Conservation (phyloP, 1,139 yeast species). For the Candida freyschussii region DNA sequence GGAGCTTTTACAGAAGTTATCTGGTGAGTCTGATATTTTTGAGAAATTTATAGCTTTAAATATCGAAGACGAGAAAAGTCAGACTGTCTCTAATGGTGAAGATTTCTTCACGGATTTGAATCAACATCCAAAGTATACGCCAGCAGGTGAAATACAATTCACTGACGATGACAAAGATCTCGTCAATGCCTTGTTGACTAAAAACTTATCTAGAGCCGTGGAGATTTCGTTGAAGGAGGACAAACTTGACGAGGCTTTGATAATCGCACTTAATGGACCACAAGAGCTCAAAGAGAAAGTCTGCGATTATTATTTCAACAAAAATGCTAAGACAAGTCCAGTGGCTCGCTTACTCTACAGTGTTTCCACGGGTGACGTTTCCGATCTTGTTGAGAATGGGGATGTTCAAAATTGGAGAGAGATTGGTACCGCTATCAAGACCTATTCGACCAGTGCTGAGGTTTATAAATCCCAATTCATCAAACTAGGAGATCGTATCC, state of each 20-base stretch:
- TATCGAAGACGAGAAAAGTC: slow-evolving; percentile 28
- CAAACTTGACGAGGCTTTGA: slow-evolving; percentile 70
- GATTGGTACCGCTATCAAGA: slow-evolving; percentile 64
- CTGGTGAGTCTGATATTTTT: slow-evolving; percentile 43
- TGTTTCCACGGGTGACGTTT: slow-evolving; percentile 52
- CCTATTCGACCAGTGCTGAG: slow-evolving; percentile 45
- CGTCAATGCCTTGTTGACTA: slow-evolving; percentile 53
- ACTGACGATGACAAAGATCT: slow-evolving; percentile 40
- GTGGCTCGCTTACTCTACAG: slow-evolving; percentile 73
- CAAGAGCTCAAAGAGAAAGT: slow-evolving; percentile 62
- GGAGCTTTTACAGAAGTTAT: slow-evolving; percentile 60
- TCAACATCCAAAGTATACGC: slow-evolving; percentile 28
- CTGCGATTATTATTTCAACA: slow-evolving; percentile 62
- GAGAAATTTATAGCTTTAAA: slow-evolving; percentile 33
- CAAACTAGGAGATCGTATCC: slow-evolving; percentile 69
- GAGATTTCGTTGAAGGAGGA: slow-evolving; percentile 59
- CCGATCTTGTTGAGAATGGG: slow-evolving; percentile 75
- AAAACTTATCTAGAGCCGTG: slow-evolving; percentile 66
- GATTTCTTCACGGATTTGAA: slow-evolving; percentile 33
- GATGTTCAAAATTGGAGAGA: slow-evolving; percentile 80
- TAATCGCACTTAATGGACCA: slow-evolving; percentile 72
- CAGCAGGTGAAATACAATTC: slow-evolving; percentile 40
- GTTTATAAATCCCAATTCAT: slow-evolving; percentile 52
- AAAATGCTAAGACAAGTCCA: slow-evolving; percentile 47
- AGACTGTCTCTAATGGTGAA: slow-evolving; percentile 25